Base-by-base conservation (phyloP, 2,329 filamentous ascomycete species). In the Penicillium fuscoglaucum region DNA sequence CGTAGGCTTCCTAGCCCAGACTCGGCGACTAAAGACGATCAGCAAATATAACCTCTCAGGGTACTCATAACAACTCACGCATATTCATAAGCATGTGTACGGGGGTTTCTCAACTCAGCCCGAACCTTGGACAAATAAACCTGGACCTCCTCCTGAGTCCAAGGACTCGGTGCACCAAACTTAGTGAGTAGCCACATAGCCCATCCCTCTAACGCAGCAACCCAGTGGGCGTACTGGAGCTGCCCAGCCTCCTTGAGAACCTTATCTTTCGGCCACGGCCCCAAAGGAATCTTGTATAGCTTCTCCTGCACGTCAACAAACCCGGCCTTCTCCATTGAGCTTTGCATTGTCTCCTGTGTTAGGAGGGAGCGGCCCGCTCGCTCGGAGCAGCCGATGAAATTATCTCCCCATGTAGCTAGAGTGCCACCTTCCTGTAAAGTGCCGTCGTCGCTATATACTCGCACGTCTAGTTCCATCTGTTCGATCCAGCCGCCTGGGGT, bases 191-290 rank as follows among this genome's bases (percentile, higher is more conserved):
- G 55, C 58, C 65, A 70, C 66, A 71, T 66, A 1, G 68, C 69
- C 63, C 64, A 70, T 1, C 69, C 69, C 40, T 71, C 68, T 12
- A 71, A 43, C 9, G 64, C 69, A 35, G 67, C 48, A 15, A 61
- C 64, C 69, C 69, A 70, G 15, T 71, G 68, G 5, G 56, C 54
- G 31, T 58, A 60, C 24, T 66, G 59, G 19, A 67, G 78, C n/a
- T 63, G 60, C 1, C 82, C 83, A 1, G 84, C 66, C 50, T 71
- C 63, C 52, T 73, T 71, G 37, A 72, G 57, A 8, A 59, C 35
- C 13, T 61, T 57, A 41, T 74, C 68, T 44, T 62, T 70, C 1
- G 68, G 62, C 72, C 72, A 74, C 8, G 65, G 54, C 2, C 72
- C 72, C 17, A 75, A 55, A 3, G 69, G 69, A 2, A 72, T 60